These are phyloP conservation scores for Leucocoprinus leucothites DNA, from an alignment of 768 basidiomycete species.

Conservation along the genomic window DNA sequence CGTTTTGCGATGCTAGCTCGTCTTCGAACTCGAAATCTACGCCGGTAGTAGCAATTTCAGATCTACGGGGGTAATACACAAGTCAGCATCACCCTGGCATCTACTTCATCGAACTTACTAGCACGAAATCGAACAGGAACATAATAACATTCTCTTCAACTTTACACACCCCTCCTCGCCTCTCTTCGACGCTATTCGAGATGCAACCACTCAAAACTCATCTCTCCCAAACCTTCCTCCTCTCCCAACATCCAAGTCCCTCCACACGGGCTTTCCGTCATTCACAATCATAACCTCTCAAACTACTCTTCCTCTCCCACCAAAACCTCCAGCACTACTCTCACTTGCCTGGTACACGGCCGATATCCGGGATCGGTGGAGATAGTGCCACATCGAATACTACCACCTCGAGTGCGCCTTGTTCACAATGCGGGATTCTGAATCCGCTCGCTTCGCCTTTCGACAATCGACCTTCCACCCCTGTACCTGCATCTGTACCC, in stretches of 20 bases:
- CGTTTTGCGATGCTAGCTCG: slow-evolving; percentile 54
- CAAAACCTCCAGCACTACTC: too few relatives aligned
- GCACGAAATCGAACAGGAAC: slow-evolving; percentile 28
- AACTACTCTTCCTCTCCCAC: too few relatives aligned
- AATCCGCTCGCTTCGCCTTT: slow-evolving; percentile 83
- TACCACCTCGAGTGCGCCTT: neutral
- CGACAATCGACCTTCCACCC: slow-evolving; percentile 24
- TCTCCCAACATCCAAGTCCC: slow-evolving; percentile 41
- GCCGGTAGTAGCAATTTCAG: slow-evolving; percentile 75
- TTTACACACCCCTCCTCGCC: slow-evolving; percentile 36
- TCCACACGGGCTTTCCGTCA: slow-evolving; percentile 44
- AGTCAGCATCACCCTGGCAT: slow-evolving; percentile 38
- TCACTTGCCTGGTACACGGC: slow-evolving; percentile 32
- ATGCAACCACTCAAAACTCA: slow-evolving; percentile 28
- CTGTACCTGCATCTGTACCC: slow-evolving; percentile 10
- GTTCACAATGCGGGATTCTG: slow-evolving; percentile 43
- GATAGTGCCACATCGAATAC: slow-evolving; percentile 5
- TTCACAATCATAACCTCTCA: slow-evolving; percentile 47
- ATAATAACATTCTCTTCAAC: slow-evolving; percentile 43
- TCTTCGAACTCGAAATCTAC: slow-evolving; percentile 31
- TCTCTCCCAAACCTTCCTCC: slow-evolving; percentile 46
- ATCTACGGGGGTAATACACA: slow-evolving; percentile 70
- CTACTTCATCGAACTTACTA: slow-evolving; percentile 10
- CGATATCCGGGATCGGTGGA: slow-evolving; percentile 15
- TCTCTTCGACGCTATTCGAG: slow-evolving; percentile 36